Evolutionary conservation across 2,329 filamentous ascomycete genomes (phyloP).

Genomic region (Scedosporium dehoogii): DNA sequence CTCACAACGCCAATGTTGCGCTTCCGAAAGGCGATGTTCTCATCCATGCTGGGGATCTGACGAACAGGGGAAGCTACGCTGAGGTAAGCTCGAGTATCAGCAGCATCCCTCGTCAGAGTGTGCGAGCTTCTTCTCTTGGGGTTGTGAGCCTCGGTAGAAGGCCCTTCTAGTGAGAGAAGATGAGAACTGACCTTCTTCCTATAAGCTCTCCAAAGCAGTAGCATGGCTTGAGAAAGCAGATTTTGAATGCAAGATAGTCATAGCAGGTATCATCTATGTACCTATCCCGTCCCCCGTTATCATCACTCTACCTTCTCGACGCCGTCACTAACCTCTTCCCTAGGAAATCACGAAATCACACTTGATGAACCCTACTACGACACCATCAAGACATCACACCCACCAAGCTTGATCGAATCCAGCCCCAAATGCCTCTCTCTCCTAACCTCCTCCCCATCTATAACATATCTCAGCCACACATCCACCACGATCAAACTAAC

Average conservation of each 20-base stretch:
- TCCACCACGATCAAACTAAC: slow-evolving; percentile 43
- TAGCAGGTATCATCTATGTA: slow-evolving; percentile 50
- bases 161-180: neutral
- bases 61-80: slow-evolving; percentile 56
- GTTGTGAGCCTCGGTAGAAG: no score
- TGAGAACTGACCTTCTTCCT: neutral
- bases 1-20: slow-evolving; percentile 56
- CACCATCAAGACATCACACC: slow-evolving; percentile 39
- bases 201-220: slow-evolving; percentile 46
- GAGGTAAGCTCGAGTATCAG: slow-evolving; percentile 28
- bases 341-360: slow-evolving; percentile 68
- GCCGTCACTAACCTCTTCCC: no score
- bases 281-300: neutral
- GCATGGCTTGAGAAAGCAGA: slow-evolving; percentile 57
- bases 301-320: neutral
- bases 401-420: slow-evolving; percentile 43
- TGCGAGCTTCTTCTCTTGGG: neutral
- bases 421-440: slow-evolving; percentile 42
- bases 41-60: slow-evolving; percentile 68
- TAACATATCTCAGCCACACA: slow-evolving; percentile 57
- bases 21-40: slow-evolving; percentile 64
- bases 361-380: slow-evolving; percentile 55
- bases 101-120: neutral
- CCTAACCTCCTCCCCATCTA: slow-evolving; percentile 40
- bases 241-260: slow-evolving; percentile 61